Evolutionary conservation across 1,284 basidiomycete genomes (phyloP).

Genomic region (Malassezia dermatis): DNA sequence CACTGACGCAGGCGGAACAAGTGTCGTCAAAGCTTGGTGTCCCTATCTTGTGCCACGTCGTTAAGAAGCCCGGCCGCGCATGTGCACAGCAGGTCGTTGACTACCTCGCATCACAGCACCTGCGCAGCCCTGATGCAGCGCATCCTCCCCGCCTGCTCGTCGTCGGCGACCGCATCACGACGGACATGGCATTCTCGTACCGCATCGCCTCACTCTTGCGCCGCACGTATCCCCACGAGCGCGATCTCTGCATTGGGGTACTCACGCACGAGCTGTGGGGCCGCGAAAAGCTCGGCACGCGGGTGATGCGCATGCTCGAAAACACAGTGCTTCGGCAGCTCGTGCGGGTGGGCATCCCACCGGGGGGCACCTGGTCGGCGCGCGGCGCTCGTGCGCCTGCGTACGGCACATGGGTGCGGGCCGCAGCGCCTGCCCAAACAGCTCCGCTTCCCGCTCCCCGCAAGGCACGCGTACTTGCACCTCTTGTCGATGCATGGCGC

Average conservation of each 20-base stretch:
- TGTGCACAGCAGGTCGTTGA: slow-evolving; percentile 61
- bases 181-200: slow-evolving; percentile 76
- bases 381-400: background rate
- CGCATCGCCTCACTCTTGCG: slow-evolving; percentile 50
- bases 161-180: slow-evolving; percentile 78
- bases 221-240: background rate
- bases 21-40: slow-evolving; percentile 65
- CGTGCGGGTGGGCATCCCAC: slow-evolving; percentile 19
- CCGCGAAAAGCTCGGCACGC: slow-evolving; percentile 40
- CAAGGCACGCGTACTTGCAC: background rate
- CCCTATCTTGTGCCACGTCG: slow-evolving; percentile 68
- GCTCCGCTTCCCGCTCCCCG: background rate
- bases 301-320: slow-evolving; percentile 41
- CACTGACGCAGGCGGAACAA: slow-evolving; percentile 62
- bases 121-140: slow-evolving; percentile 31
- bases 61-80: slow-evolving; percentile 60
- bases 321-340: slow-evolving; percentile 19
- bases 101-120: slow-evolving; percentile 52
- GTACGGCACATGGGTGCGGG: slow-evolving; percentile 9
- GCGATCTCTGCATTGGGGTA: slow-evolving; percentile 31
- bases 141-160: slow-evolving; percentile 12
- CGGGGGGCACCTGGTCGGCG: slow-evolving; percentile 20
- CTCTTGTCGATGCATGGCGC: background rate
- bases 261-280: slow-evolving; percentile 46
- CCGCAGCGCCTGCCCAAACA: background rate